Evolutionary conservation across 192 early-diverging fungal species (phyloP), one percentile per base, ranked within the genome.

Genomic region (Diversispora epigaea): DNA sequence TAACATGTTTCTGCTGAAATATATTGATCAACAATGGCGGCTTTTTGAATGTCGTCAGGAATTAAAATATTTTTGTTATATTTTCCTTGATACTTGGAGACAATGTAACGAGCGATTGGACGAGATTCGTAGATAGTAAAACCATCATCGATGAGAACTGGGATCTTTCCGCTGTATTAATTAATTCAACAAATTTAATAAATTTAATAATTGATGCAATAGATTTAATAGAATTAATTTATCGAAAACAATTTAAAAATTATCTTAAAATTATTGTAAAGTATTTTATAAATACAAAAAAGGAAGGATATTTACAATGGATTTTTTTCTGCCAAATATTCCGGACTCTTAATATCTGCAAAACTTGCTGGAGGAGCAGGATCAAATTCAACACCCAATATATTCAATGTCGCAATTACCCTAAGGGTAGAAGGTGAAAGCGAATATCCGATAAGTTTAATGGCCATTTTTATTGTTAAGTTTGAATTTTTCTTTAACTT

Each of bases 61-160:
- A 80, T 69, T 43, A 84, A 72, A 25, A 71, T 9, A 1, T 65
- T 69, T 32, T 75, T 71, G n/a, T 45, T 72, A 66, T 62, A 25
- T 60, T 6, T 64, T 32, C 57, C 66, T 61, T 73, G 73, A 44
- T 78, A 79, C 41, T 79, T 74, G 9, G 71, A 39, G 5, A 62
- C 75, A 44, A 84, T 60, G 67, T 84, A 84, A 46, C 79, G 73
- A 39, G 25, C 39, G 14, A 84, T 84, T 10, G 83, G 77, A 47
- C 76, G 81, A 14, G 81, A 79, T 54, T 84, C 83, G 25, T 61
- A 81, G 9, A 84, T 39, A 17, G 43, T 9, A 49, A 78, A 78
- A 60, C 55, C 75, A 14, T 60, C 81, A 71, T 84, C 79, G 39
- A 80, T 68, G 41, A 84, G 71, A 17, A 82, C 80, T 32, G 83